phyloP scores from a whole-genome alignment of 441 rosid genomes.

The Isatis lusitanica region DNA sequence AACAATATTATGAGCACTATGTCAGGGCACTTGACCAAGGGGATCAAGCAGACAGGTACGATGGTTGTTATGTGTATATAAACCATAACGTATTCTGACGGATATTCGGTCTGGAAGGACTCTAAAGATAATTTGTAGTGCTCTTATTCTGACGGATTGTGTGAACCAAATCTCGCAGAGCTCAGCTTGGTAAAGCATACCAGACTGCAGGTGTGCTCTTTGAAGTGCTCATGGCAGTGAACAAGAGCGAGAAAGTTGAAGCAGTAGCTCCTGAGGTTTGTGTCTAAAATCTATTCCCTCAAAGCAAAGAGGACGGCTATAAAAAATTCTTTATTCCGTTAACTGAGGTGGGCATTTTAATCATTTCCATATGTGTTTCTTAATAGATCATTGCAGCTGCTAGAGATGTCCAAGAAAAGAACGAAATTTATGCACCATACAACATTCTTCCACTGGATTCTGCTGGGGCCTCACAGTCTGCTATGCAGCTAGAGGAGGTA shows the following conservation, averaged over 20 bases:
- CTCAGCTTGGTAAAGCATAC: constrained; percentile 97
- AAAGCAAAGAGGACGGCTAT: constrained; percentile 11
- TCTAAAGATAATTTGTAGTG: not conserved
- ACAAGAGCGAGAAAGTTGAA: constrained; percentile 96
- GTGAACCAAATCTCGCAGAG: constrained; percentile 50
- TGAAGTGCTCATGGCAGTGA: constrained; percentile 96
- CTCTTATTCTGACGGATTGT: constrained; percentile 21
- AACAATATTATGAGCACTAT: constrained; percentile 90
- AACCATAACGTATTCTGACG: no score
- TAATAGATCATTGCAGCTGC: constrained; percentile 96
- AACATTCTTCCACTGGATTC: constrained; percentile 96
- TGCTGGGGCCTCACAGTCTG: constrained; percentile 89
- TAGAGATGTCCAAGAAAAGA: constrained; percentile 96
- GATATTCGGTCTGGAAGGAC: not conserved
- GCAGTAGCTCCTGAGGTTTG: constrained; percentile 99
- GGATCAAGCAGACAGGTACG: constrained; percentile 94
- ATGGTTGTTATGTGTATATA: constrained; percentile 9
- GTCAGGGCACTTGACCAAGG: constrained; percentile 91
- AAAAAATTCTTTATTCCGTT: not conserved
- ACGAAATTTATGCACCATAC: constrained; percentile 89
- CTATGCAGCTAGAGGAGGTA: constrained; percentile 98
- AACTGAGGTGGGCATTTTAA: constrained; percentile 1
- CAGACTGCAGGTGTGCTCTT: constrained; percentile 98
- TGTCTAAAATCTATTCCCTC: constrained; percentile 14
- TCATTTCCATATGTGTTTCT: constrained; percentile 19